Percentiles rank a stretch among this genome's conserved stretches.
Evolutionary conservation across 768 basidiomycete species (phyloP).

Genomic region (Rhizopogon vinicolor): DNA sequence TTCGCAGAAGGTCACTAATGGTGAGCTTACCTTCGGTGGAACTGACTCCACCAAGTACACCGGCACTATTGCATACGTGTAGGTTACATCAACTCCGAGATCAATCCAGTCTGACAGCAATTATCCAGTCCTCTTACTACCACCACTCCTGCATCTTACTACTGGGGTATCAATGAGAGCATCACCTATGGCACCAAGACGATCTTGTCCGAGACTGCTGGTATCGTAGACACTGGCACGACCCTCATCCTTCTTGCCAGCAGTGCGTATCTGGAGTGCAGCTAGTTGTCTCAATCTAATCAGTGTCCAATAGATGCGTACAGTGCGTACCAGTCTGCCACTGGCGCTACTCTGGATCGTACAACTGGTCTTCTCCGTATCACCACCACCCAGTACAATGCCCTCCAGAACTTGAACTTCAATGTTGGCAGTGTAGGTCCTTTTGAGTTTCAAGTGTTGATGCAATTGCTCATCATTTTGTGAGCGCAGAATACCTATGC

Average conservation of each 20-base stretch:
- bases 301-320: conserved; percentile 28
- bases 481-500: conserved; percentile 26
- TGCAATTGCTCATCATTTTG: not conserved
- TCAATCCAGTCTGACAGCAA: not conserved
- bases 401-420: conserved; percentile 5
- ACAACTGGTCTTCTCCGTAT: conserved; percentile 12
- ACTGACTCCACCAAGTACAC: conserved; percentile 18
- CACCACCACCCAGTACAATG: conserved; percentile 3
- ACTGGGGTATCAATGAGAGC: conserved; percentile 59
- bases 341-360: conserved; percentile 32
- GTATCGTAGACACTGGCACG: conserved; percentile 60
- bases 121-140: conserved; percentile 38
- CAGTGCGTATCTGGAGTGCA: conserved; percentile 18
- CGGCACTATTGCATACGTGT: conserved; percentile 41
- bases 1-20: conserved; percentile 29
- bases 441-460: not conserved
- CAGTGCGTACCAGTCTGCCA: conserved; percentile 38
- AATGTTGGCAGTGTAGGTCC: conserved; percentile 1
- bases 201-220: conserved; percentile 43
- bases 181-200: conserved; percentile 45
- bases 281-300: not conserved
- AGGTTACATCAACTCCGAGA: conserved; percentile 2
- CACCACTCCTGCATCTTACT: conserved; percentile 40
- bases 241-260: conserved; percentile 48
- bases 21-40: conserved; percentile 51